phyloP scores from a whole-genome alignment of 768 basidiomycete species.

The Trichaptum fuscoviolaceum region DNA sequence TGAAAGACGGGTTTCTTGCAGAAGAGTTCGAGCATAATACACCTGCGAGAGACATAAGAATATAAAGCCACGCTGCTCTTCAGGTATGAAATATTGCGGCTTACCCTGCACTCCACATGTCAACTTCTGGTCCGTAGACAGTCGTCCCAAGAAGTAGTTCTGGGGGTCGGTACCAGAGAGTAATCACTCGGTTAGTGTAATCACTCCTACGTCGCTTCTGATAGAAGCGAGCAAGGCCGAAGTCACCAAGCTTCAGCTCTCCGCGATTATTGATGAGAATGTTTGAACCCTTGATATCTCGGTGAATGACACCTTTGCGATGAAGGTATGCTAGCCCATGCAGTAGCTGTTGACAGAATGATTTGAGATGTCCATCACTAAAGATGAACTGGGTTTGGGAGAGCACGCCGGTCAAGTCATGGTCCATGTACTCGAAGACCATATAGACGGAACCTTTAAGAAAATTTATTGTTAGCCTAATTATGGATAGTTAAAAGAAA shows the following conservation, averaged over 20 bases:
- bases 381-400: conserved; percentile 88
- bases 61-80: neutral
- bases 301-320: conserved; percentile 92
- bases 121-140: conserved; percentile 93
- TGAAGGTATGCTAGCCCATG: conserved; percentile 92
- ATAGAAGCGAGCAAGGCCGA: conserved; percentile 95
- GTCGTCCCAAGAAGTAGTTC: conserved; percentile 94
- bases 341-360: conserved; percentile 93
- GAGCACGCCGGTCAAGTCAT: conserved; percentile 92
- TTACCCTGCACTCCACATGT: conserved; percentile 99
- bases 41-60: conserved; percentile 43
- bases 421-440: conserved; percentile 99
- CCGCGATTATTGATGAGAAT: conserved; percentile 89
- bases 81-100: neutral
- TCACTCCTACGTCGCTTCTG: conserved; percentile 85
- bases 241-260: conserved; percentile 94
- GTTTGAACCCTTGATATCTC: conserved; percentile 99
- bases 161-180: conserved; percentile 96
- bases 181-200: conserved; percentile 99
- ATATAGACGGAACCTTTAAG: conserved; percentile 87
- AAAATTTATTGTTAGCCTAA: conserved; percentile 10
- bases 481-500: conserved; percentile 1
- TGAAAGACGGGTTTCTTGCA: conserved; percentile 97
- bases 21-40: conserved; percentile 98
- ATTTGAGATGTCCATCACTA: conserved; percentile 86